These are phyloP conservation scores for Schrenkiella parvula DNA, from an alignment of 345 rosid species.

Conservation along the genomic window DNA sequence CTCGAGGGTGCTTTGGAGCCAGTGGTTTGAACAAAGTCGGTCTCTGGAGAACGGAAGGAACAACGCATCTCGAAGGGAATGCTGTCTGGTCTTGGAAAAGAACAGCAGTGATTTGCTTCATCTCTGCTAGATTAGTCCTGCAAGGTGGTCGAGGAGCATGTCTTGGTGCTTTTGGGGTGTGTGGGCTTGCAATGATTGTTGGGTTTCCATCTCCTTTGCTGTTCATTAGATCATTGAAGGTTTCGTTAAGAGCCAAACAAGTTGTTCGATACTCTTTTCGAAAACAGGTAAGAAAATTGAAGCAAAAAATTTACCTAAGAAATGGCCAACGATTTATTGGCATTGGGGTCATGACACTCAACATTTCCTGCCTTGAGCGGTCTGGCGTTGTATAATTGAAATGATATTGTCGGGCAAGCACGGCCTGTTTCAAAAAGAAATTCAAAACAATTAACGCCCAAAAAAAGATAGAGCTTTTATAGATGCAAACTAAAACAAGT, in stretches of 20 bases:
- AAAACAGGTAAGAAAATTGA: not conserved
- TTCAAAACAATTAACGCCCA: constrained; percentile 9
- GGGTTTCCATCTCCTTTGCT: constrained; percentile 67
- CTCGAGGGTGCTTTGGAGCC: constrained; percentile 45
- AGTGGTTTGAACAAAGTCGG: constrained; percentile 58
- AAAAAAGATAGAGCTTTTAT: not conserved
- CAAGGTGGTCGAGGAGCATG: constrained; percentile 90
- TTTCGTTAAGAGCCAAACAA: constrained; percentile 12
- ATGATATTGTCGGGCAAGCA: constrained; percentile 71
- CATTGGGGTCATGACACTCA: constrained; percentile 64
- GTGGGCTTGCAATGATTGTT: constrained; percentile 47
- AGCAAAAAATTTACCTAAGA: constrained; percentile 38
- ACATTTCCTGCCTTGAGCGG: constrained; percentile 83
- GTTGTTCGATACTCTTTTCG: constrained; percentile 22
- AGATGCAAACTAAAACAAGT: not conserved
- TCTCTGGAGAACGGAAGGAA: constrained; percentile 76
- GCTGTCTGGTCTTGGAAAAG: constrained; percentile 78
- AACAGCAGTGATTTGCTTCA: constrained; percentile 86
- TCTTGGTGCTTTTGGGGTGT: constrained; percentile 87
- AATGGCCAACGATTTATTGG: constrained; percentile 90
- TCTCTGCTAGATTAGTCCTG: constrained; percentile 60
- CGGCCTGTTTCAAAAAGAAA: constrained; percentile 43
- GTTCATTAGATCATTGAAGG: constrained; percentile 13
- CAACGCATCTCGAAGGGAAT: constrained; percentile 68
- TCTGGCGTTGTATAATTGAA: constrained; percentile 93